Percentiles rank a stretch among this genome's conserved stretches.
Conservation (phyloP, 441 rosid species). For the Rhodomyrtus psidioides region DNA sequence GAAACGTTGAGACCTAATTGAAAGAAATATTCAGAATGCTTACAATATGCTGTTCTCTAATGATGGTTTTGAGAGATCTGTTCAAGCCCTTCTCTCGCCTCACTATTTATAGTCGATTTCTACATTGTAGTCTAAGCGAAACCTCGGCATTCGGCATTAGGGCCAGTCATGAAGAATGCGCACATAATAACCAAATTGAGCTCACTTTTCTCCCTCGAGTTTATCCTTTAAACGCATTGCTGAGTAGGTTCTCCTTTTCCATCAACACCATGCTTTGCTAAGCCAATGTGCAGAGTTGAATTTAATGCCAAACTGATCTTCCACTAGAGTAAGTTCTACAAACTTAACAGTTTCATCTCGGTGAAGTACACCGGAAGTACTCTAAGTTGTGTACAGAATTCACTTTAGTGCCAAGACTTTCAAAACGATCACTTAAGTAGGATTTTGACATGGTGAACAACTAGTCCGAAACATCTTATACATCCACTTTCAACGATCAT, state of each 20-base stretch:
- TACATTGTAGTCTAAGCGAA: neutral
- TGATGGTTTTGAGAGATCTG: neutral
- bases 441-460: neutral
- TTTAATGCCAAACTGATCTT: neutral
- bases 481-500: neutral
- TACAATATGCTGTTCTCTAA: neutral
- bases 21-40: neutral
- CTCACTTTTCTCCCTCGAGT: neutral
- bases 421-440: no score
- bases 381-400: no score
- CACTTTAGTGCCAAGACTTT: no score
- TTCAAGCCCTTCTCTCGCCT: neutral
- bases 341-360: neutral
- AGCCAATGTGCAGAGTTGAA: neutral
- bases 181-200: neutral
- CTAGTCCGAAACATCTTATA: neutral
- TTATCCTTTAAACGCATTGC: neutral
- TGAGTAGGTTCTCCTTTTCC: neutral
- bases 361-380: no score
- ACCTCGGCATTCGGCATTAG: neutral
- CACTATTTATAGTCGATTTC: neutral
- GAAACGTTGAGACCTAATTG: neutral
- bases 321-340: neutral
- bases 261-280: neutral
- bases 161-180: neutral